A percentile compares a stretch with the other conserved stretches of the same genome.
Conservation (phyloP, 1,284 basidiomycete genomes). For the Moesziomyces globuligerus region DNA sequence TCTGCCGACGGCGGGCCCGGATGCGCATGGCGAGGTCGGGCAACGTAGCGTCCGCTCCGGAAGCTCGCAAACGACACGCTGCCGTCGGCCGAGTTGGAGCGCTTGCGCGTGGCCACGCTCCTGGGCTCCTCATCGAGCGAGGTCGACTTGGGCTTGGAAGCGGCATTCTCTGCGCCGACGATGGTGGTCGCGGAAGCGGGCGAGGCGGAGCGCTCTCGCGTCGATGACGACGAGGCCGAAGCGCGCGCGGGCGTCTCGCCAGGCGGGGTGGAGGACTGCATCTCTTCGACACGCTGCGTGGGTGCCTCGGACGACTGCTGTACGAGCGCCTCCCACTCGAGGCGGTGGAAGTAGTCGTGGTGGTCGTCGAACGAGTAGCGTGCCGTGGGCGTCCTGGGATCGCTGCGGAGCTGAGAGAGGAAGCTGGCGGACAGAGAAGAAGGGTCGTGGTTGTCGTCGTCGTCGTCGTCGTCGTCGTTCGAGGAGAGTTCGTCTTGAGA, state of each 20-base stretch:
- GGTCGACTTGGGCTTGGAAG: constrained; percentile 8
- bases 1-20: constrained; percentile 24
- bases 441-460: constrained; percentile 1
- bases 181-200: constrained; percentile 8
- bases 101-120: constrained; percentile 5
- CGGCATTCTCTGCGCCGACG: constrained; percentile 3
- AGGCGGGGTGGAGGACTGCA: constrained; percentile 2
- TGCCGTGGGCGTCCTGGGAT: constrained; percentile 21
- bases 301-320: constrained; percentile 6
- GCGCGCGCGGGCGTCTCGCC: neutral
- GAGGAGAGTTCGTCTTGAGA: no score
- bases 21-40: constrained; percentile 34
- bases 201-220: constrained; percentile 5
- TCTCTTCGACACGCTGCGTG: constrained; percentile 2
- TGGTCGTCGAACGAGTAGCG: constrained; percentile 49
- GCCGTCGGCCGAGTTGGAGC: constrained; percentile 35
- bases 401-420: constrained; percentile 18
- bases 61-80: constrained; percentile 11
- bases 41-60: constrained; percentile 17
- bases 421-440: constrained; percentile 31
- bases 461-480: constrained; percentile 1
- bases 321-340: constrained; percentile 39
- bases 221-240: constrained; percentile 2
- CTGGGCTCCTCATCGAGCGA: constrained; percentile 3
- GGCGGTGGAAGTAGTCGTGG: constrained; percentile 38